Evolutionary conservation across 306 rosid species (phyloP).

Genomic region (Pterocarpus santalinus): DNA sequence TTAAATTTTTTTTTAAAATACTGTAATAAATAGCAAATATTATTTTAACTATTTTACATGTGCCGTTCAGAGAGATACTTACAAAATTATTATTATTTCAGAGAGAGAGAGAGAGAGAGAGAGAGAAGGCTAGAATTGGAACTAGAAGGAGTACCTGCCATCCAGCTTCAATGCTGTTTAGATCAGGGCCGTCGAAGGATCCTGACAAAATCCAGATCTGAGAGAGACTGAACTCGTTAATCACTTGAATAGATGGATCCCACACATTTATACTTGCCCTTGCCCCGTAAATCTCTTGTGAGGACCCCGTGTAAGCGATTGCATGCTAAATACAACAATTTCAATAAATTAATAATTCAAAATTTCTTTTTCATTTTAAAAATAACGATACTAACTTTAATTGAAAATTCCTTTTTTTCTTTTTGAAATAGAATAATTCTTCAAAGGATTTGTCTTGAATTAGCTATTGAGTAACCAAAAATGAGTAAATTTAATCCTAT

Average conservation of each 20-base stretch:
- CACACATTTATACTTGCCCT: conserved; percentile 92
- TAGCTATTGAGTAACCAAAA: too few relatives aligned
- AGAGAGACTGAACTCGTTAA: conserved; percentile 89
- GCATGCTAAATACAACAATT: conserved; percentile 68
- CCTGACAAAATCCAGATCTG: conserved; percentile 95
- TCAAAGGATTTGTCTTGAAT: too few relatives aligned
- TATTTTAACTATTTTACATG: too few relatives aligned
- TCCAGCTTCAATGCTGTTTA: conserved; percentile 98
- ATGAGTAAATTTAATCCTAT: too few relatives aligned
- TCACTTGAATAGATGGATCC: conserved; percentile 82
- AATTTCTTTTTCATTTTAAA: not conserved
- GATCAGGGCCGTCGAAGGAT: conserved; percentile 94
- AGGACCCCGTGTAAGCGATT: conserved; percentile 79
- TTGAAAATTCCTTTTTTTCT: too few relatives aligned
- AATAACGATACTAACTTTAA: not conserved
- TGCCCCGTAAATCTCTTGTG: conserved; percentile 81
- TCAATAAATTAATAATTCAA: not conserved
- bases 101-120: not conserved
- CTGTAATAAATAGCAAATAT: too few relatives aligned
- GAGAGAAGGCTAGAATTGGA: not conserved
- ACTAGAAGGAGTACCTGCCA: conserved; percentile 83
- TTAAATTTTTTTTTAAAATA: too few relatives aligned
- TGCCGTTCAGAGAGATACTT: not conserved
- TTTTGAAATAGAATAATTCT: too few relatives aligned
- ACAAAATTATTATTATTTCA: not conserved